Evolutionary conservation across 352 stramenopile species (phyloP).

Genomic region (Pythium chondricola): DNA sequence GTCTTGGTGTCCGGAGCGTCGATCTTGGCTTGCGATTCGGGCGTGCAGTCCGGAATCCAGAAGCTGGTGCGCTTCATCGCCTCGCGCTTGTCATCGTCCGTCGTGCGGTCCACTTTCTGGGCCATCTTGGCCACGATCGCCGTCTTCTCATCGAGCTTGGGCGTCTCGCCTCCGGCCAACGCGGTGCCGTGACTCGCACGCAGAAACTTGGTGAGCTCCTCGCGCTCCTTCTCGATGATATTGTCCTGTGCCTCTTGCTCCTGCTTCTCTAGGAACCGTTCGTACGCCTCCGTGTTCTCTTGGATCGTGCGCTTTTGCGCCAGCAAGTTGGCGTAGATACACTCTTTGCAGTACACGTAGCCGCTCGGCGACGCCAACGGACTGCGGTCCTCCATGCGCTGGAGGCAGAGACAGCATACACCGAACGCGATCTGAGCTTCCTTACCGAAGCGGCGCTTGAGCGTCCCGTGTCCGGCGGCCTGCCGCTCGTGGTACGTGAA

Average conservation of each 20-base stretch:
- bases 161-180: not conserved
- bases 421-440: conserved; percentile 77
- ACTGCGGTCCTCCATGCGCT: conserved; percentile 42
- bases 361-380: conserved; percentile 65
- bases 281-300: conserved; percentile 54
- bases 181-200: conserved; percentile 21
- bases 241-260: conserved; percentile 41
- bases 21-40: conserved; percentile 39
- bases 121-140: conserved; percentile 38
- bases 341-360: conserved; percentile 85
- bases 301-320: conserved; percentile 80
- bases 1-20: conserved; percentile 66
- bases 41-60: conserved; percentile 84
- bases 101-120: conserved; percentile 72
- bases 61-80: conserved; percentile 82
- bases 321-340: conserved; percentile 83
- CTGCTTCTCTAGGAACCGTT: conserved; percentile 49
- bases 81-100: conserved; percentile 59
- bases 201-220: conserved; percentile 46
- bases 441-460: conserved; percentile 78
- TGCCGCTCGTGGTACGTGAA: conserved; percentile 83
- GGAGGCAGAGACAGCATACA: conserved; percentile 71
- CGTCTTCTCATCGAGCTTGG: conserved; percentile 10
- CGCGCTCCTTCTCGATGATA: conserved; percentile 40
- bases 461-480: conserved; percentile 70